Percentiles rank a stretch among this genome's conserved stretches.
Evolutionary conservation across 2,329 filamentous ascomycete species (phyloP).

Genomic region (Kalmusia sp.): DNA sequence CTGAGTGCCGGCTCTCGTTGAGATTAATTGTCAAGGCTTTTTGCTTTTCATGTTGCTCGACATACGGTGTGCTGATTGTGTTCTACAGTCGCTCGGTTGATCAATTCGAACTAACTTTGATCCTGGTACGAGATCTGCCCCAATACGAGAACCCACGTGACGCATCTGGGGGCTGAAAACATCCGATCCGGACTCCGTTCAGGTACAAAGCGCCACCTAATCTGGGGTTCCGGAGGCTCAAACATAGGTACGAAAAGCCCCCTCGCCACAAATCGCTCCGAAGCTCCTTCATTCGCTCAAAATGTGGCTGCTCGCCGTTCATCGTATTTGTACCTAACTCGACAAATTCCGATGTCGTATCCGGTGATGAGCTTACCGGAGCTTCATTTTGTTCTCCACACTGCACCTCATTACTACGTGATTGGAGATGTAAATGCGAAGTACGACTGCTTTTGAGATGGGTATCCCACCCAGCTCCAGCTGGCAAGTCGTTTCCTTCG

Average conservation of each 20-base stretch:
- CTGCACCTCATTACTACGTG: not conserved
- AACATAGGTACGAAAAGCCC: constrained; percentile 14
- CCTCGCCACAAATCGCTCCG: constrained; percentile 4
- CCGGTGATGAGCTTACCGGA: constrained; percentile 19
- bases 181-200: constrained; percentile 2
- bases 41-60: too few species aligned
- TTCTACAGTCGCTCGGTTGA: too few species aligned
- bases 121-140: too few species aligned
- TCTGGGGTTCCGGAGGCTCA: constrained; percentile 9
- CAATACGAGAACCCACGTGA: constrained; percentile 4
- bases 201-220: not conserved
- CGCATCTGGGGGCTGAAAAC: not conserved
- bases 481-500: not conserved
- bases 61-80: too few species aligned
- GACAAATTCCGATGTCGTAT: constrained; percentile 19
- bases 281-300: constrained; percentile 7
- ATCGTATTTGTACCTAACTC: constrained; percentile 6
- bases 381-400: not conserved
- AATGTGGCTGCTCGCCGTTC: constrained; percentile 1
- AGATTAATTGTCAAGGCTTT: too few species aligned
- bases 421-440: constrained; percentile 21
- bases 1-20: too few species aligned
- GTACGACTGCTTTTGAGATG: constrained; percentile 11
- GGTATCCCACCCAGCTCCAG: not conserved
- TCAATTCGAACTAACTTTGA: too few species aligned